phyloP scores from a whole-genome alignment of 2,329 filamentous ascomycete species.

The Cladophialophora immunda region DNA sequence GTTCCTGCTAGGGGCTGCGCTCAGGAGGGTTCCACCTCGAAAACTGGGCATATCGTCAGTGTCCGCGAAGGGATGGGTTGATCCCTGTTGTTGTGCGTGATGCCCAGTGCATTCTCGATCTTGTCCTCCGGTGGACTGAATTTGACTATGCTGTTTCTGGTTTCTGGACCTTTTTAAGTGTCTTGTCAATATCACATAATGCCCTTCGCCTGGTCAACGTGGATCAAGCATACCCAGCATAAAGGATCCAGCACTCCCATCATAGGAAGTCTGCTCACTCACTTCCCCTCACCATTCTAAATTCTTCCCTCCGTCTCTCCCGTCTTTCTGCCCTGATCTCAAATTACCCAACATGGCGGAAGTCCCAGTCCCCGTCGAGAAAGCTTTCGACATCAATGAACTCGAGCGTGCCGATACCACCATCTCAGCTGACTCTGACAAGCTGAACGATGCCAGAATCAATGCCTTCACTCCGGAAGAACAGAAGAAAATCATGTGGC shows the following conservation, averaged over 20 bases:
- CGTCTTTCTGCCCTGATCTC: neutral
- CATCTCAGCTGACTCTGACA: constrained; percentile 27
- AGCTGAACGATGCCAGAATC: constrained; percentile 32
- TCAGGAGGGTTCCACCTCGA: constrained; percentile 2
- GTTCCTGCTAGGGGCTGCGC: neutral
- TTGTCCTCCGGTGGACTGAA: constrained; percentile 6
- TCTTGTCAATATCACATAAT: constrained; percentile 12
- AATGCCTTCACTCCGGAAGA: constrained; percentile 58
- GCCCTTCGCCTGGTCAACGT: constrained; percentile 6
- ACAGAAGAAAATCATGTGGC: constrained; percentile 72
- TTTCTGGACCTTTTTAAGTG: constrained; percentile 8
- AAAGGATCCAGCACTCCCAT: constrained; percentile 10
- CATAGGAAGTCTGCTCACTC: neutral
- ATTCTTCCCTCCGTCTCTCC: neutral
- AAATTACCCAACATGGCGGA: constrained; percentile 22
- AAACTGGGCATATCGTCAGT: constrained; percentile 1
- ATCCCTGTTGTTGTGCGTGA: constrained; percentile 10
- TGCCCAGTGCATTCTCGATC: constrained; percentile 6
- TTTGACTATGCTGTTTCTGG: constrained; percentile 9
- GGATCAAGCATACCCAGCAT: constrained; percentile 12
- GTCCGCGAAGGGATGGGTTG: neutral
- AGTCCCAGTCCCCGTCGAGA: constrained; percentile 24
- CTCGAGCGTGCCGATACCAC: constrained; percentile 30
- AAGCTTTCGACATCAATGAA: constrained; percentile 26
- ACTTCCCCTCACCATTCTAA: neutral